Percentiles rank a stretch among this genome's conserved stretches.
Conservation (phyloP, 2,329 filamentous ascomycete genomes). For the Paracorniculantispora psalliotae region DNA sequence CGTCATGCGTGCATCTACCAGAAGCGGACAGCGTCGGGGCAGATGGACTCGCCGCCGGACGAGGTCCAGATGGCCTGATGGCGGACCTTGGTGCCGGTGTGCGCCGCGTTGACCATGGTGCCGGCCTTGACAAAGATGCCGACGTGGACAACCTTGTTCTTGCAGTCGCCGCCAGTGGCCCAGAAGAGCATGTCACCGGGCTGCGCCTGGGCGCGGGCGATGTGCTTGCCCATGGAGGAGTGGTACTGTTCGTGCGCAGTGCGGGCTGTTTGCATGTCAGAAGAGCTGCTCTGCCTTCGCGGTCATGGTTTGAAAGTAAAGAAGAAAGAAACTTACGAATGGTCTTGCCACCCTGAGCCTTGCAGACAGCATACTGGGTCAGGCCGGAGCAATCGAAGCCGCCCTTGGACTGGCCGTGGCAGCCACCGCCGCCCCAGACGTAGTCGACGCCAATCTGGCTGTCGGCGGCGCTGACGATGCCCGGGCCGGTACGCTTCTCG, state of each 20-base stretch:
- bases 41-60: slow-evolving; percentile 15
- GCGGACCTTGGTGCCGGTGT: slow-evolving; percentile 16
- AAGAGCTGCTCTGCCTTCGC: background rate
- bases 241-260: slow-evolving; percentile 17
- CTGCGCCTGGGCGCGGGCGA: slow-evolving; percentile 16
- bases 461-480: slow-evolving; percentile 16
- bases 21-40: slow-evolving; percentile 19
- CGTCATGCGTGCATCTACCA: slow-evolving; percentile 12
- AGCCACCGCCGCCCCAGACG: slow-evolving; percentile 17
- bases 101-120: slow-evolving; percentile 18
- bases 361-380: slow-evolving; percentile 18
- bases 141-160: slow-evolving; percentile 17
- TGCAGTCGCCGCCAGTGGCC: slow-evolving; percentile 17
- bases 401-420: slow-evolving; percentile 17
- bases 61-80: slow-evolving; percentile 19
- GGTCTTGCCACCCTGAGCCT: slow-evolving; percentile 18
- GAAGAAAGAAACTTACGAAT: slow-evolving; percentile 13
- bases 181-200: slow-evolving; percentile 18
- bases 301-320: background rate
- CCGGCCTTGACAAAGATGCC: slow-evolving; percentile 17
- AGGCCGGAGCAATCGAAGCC: slow-evolving; percentile 19
- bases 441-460: slow-evolving; percentile 15
- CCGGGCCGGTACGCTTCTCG: slow-evolving; percentile 16
- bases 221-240: slow-evolving; percentile 18
- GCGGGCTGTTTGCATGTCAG: slow-evolving; percentile 9